Conservation (phyloP, 2,329 filamentous ascomycete species). For the Fusarium cyanostomum region DNA sequence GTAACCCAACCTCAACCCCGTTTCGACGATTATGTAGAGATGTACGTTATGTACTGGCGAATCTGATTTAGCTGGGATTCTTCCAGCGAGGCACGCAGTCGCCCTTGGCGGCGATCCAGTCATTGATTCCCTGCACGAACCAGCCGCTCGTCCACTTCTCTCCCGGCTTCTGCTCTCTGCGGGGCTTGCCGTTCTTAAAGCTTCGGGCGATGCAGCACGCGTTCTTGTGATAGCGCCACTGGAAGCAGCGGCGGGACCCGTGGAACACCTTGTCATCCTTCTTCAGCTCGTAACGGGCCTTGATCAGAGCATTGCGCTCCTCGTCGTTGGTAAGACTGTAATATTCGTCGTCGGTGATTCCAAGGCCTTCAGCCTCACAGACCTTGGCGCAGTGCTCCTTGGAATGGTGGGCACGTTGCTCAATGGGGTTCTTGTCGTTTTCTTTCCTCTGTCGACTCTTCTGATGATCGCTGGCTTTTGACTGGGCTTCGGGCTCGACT, state of each 20-base stretch:
- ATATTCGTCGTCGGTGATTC: slow-evolving; percentile 49
- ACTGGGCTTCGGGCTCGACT: slow-evolving; percentile 50
- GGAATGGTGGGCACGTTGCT: slow-evolving; percentile 57
- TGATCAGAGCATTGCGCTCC: slow-evolving; percentile 43
- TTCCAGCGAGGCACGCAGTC: slow-evolving; percentile 56
- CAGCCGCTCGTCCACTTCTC: slow-evolving; percentile 55
- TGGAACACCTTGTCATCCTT: slow-evolving; percentile 38
- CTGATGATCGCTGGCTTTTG: slow-evolving; percentile 44
- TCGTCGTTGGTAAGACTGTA: slow-evolving; percentile 42
- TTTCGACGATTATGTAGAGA: slow-evolving; percentile 4
- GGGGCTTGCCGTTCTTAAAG: slow-evolving; percentile 56
- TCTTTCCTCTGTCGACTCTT: slow-evolving; percentile 51
- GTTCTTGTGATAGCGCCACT: slow-evolving; percentile 57
- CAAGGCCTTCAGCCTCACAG: slow-evolving; percentile 55
- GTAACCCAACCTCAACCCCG: neutral
- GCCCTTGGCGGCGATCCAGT: slow-evolving; percentile 57
- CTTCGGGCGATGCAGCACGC: slow-evolving; percentile 55
- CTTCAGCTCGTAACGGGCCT: slow-evolving; percentile 41
- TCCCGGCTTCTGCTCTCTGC: slow-evolving; percentile 43
- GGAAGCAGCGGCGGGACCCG: slow-evolving; percentile 54
- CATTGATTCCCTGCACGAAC: slow-evolving; percentile 57
- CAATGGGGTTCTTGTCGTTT: slow-evolving; percentile 52
- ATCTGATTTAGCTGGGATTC: slow-evolving; percentile 41
- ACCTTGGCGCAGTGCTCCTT: slow-evolving; percentile 59
- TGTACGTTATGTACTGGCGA: neutral